Conservation (phyloP, 164 flowering plant genomes). For the Warburgia ugandensis region DNA sequence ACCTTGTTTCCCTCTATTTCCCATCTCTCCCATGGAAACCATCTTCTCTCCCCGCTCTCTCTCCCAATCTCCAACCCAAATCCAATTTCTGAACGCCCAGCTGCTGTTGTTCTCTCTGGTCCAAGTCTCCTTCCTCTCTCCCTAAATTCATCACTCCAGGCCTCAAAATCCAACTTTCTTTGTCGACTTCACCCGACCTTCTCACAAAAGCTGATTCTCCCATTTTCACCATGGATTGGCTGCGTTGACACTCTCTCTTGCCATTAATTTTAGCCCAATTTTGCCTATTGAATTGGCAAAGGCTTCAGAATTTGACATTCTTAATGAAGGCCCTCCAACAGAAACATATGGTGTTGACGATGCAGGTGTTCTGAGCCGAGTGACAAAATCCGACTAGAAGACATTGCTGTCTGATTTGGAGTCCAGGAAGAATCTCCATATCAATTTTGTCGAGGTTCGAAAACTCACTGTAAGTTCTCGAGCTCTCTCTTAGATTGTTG, state of each 20-base stretch:
- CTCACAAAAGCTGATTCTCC: conserved; percentile 47
- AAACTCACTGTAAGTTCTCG: conserved; percentile 89
- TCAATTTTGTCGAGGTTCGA: conserved; percentile 77
- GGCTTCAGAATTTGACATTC: conserved; percentile 87
- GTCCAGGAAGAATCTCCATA: conserved; percentile 66
- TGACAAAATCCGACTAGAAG: conserved; percentile 83
- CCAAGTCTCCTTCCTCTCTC: conserved; percentile 25
- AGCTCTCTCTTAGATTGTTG: background rate
- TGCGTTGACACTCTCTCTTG: conserved; percentile 75
- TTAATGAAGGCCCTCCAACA: conserved; percentile 72
- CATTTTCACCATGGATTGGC: conserved; percentile 69
- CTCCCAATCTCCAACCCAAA: conserved; percentile 41
- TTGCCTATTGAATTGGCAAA: conserved; percentile 30
- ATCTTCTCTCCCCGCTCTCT: conserved; percentile 68
- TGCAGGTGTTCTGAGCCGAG: conserved; percentile 88
- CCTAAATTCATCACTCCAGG: conserved; percentile 31
- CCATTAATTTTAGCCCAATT: conserved; percentile 58
- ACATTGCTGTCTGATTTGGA: conserved; percentile 78
- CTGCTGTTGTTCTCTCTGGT: conserved; percentile 14
- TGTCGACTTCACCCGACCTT: background rate
- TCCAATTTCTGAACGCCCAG: conserved; percentile 17
- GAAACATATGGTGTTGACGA: conserved; percentile 83
- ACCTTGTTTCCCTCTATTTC: conserved; percentile 5
- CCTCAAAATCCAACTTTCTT: conserved; percentile 22
- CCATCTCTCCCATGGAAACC: conserved; percentile 45